Base-by-base conservation (phyloP, 2,329 filamentous ascomycete genomes). In the Hymenoscyphus fructigenus region DNA sequence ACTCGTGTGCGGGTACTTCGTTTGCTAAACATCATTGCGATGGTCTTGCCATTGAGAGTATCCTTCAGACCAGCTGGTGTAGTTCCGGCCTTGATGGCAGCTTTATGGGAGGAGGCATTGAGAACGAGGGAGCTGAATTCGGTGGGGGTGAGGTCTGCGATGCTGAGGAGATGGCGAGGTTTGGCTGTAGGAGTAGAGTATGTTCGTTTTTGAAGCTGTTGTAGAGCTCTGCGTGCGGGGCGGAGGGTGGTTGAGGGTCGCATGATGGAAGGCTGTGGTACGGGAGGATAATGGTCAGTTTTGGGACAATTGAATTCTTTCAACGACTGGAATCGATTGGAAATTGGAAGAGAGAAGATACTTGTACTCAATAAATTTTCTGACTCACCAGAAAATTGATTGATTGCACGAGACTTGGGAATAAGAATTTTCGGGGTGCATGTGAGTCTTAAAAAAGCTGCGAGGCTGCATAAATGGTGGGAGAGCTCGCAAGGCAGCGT, bases 11-110 rank as follows among this genome's bases (percentile, higher is more conserved):
- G 87, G 14, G 95, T 99, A 73, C 91, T 96, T 71, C 93, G 88
- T 81, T 99, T 99, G 84, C 85, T 96, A 83, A 99, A 99, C 84
- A 96, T 92, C 88, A 99, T 90, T 70, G 95, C 94, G 36, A 99
- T 86, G 0, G 93, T 93, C 78, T 92, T 88, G 61, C 92, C 91
- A 0, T 85, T 79, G 68, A 99, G 80, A 12, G 85, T 81, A 50
- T 84, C 83, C 62, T 84, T 80, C 62, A 96, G 80, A 55, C 82
- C 80, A 60, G 80, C 76, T 2, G 90, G 86, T 58, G 85, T 79
- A 62, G 84, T 81, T 57, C 87, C 86, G 23, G 87, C 85, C 77
- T 96, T 96, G 80, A 94, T 87, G 63, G 87, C 82, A 62, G 85
- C 79, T 78, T 98, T 98, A 80, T 92, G 87, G 55, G 84, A 79